These are phyloP conservation scores for Metroxylon sagu DNA, from an alignment of 176 grass and related monocot genomes.

Conservation along the genomic window DNA sequence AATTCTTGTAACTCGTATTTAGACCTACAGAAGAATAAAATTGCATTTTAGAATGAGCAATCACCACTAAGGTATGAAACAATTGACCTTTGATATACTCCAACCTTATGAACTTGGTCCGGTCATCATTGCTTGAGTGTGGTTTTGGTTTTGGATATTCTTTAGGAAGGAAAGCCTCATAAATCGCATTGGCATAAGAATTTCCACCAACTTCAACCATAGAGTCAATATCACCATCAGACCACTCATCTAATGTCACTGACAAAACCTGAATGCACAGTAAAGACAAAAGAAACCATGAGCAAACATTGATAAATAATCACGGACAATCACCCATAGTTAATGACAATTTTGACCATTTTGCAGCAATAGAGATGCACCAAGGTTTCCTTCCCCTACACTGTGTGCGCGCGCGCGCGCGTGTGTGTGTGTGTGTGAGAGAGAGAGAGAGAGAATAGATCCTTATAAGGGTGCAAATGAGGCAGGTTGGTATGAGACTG, in stretches of 20 bases:
- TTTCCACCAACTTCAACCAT: conserved; percentile 98
- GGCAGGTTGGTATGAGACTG: too few relatives aligned
- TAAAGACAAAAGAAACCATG: conserved; percentile 10
- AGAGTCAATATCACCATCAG: conserved; percentile 75
- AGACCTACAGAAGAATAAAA: conserved; percentile 34
- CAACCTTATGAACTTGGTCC: conserved; percentile 93
- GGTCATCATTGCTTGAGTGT: conserved; percentile 64
- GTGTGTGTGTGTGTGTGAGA: too few relatives aligned
- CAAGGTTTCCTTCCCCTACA: too few relatives aligned
- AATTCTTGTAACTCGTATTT: conserved; percentile 97
- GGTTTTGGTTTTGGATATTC: conserved; percentile 73
- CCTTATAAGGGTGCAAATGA: too few relatives aligned
- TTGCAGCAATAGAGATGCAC: too few relatives aligned
- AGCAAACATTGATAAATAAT: background rate
- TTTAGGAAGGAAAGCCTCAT: conserved; percentile 95
- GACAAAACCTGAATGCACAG: conserved; percentile 64
- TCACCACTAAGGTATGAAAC: background rate
- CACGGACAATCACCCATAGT: too few relatives aligned
- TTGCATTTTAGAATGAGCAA: background rate
- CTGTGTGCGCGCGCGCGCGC: too few relatives aligned
- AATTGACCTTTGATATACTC: background rate
- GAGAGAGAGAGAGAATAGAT: too few relatives aligned
- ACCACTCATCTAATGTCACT: conserved; percentile 91
- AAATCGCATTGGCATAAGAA: conserved; percentile 99
- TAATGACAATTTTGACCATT: too few relatives aligned